These are phyloP conservation scores for Aureobasidium sp. DNA, from an alignment of 2,329 filamentous ascomycete genomes.

Conservation along the genomic window DNA sequence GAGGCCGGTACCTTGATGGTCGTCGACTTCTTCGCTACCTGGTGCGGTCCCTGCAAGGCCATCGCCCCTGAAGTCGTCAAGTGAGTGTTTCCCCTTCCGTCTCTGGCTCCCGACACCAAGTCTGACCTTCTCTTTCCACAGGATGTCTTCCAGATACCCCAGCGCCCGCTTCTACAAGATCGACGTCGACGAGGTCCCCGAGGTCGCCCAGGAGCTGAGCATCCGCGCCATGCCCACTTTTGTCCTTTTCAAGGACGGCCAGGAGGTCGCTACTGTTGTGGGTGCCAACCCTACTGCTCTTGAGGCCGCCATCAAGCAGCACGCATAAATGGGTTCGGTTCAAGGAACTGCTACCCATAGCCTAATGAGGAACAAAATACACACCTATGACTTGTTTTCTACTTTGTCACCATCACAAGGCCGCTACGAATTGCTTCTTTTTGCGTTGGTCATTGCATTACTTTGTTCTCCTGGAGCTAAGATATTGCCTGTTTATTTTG, in stretches of 20 bases:
- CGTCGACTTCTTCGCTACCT: conserved; percentile 80
- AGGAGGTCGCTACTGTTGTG: conserved; percentile 66
- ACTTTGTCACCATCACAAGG: neutral
- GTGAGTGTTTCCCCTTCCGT: conserved; percentile 39
- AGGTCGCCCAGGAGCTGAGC: conserved; percentile 67
- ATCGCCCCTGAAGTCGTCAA: conserved; percentile 70
- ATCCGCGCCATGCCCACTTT: conserved; percentile 94
- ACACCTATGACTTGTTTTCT: neutral
- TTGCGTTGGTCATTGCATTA: too few relatives aligned
- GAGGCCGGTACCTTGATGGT: conserved; percentile 57
- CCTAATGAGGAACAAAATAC: conserved; percentile 13
- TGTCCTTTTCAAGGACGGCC: conserved; percentile 70
- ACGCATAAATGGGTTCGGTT: conserved; percentile 20
- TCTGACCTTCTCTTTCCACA: conserved; percentile 28
- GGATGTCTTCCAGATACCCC: conserved; percentile 54
- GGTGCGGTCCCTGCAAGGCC: conserved; percentile 93
- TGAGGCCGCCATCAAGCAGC: conserved; percentile 43
- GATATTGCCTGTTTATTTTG: too few relatives aligned
- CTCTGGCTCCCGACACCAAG: conserved; percentile 11
- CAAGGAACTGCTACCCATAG: neutral
- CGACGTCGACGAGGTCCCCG: conserved; percentile 76
- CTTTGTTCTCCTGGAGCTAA: too few relatives aligned
- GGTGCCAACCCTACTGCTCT: conserved; percentile 74
- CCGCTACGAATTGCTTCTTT: too few relatives aligned
- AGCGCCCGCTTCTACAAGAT: conserved; percentile 75